Conservation (phyloP, 352 stramenopile species). For the Pythium dissotocum region DNA sequence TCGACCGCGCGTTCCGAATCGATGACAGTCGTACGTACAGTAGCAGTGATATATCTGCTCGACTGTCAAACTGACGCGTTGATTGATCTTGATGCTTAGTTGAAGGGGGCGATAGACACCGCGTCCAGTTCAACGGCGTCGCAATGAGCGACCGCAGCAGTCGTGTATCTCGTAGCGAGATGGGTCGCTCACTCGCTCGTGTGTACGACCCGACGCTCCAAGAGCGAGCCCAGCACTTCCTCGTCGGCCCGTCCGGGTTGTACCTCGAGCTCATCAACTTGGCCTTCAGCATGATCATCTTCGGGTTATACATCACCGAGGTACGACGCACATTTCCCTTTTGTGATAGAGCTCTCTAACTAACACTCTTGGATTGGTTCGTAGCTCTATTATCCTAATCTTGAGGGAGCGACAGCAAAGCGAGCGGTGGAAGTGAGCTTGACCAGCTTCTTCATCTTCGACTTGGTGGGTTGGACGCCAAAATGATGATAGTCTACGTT, state of each 20-base stretch:
- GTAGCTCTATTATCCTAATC: constrained; percentile 44
- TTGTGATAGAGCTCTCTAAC: not conserved
- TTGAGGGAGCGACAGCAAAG: constrained; percentile 19
- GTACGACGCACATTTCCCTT: constrained; percentile 18
- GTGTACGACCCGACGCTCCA: constrained; percentile 54
- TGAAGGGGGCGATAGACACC: constrained; percentile 6
- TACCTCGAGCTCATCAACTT: constrained; percentile 63
- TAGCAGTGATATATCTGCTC: not conserved
- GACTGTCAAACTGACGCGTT: not conserved
- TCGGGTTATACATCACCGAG: constrained; percentile 59
- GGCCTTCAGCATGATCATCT: constrained; percentile 58
- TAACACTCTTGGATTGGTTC: not conserved
- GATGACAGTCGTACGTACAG: constrained; percentile 11
- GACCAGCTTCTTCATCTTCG: constrained; percentile 63
- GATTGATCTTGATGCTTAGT: not conserved
- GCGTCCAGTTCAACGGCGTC: constrained; percentile 27
- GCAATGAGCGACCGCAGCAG: constrained; percentile 32
- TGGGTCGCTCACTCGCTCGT: constrained; percentile 32
- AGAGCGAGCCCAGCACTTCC: constrained; percentile 35
- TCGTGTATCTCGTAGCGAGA: constrained; percentile 22
- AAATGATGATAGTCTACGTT: not conserved
- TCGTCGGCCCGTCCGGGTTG: constrained; percentile 41
- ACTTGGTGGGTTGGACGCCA: constrained; percentile 36
- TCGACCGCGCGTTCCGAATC: constrained; percentile 16
- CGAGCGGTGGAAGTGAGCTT: constrained; percentile 42